Evolutionary conservation across 176 grass and related monocot species (phyloP), one percentile per base, ranked within the genome.

Genomic region (Rhipidocladum racemiflorum): DNA sequence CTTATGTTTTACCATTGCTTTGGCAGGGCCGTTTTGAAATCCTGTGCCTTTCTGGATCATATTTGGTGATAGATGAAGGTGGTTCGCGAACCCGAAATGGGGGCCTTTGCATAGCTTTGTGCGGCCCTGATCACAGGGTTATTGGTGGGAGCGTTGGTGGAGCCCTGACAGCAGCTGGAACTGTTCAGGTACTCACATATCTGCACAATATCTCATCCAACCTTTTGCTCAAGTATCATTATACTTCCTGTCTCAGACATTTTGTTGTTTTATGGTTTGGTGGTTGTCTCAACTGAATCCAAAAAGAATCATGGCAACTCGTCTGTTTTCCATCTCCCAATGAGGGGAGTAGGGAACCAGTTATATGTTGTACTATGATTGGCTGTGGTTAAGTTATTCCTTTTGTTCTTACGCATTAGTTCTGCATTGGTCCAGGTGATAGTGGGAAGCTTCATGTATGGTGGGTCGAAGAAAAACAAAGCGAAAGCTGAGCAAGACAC

Each of bases 11-110:
- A 56, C 24, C 61, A 18, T 64, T 85, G 40, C 30, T 89, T 83
- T 85, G 36, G 80, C 89, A 99, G 96, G 96, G 96, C 65, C 91
- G 87, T 85, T 99, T 87, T 60, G 91, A 99, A 57, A 99, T 99
- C 73, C 83, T 99, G 29, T 91, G 87, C 83, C 86, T 99, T 51
- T 99, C 96, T 60, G 92, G 96, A 36, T 99, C 96, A 8, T 95
- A 99, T 51, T 86, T 95, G 87, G 48, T 84, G 79, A 79, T 85
- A 23, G 96, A 95, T 5, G 87, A 90, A 55, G 88, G 84, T 1
- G 92, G 95, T 10, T 83, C 84, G 0, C 92, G 90, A 23, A 91
- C 66, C 38, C 61, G 90, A 21, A 97, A 68, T 20, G 94, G 90
- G 56, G 92, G 91, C 28, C 84, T 99, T 68, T 93, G 88, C 87